Percentiles rank a stretch among this genome's conserved stretches.
These are phyloP conservation scores for Tuber microsphaerosporum DNA, from an alignment of 495 filamentous ascomycete genomes.

Conservation along the genomic window DNA sequence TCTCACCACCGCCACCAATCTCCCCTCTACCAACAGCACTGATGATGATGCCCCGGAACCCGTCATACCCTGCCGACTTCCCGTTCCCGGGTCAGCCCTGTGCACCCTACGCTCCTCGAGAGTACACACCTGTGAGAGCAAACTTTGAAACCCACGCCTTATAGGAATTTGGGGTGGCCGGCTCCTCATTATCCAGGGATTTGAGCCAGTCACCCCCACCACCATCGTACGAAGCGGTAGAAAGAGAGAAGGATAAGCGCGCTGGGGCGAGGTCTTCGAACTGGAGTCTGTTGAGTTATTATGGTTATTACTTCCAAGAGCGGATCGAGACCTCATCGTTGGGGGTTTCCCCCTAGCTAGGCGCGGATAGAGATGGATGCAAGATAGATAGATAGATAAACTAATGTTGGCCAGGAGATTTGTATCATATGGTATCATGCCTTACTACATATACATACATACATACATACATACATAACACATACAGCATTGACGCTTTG, in stretches of 20 bases:
- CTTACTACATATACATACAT: too few species aligned
- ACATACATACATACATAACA: too few species aligned
- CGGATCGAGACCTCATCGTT: not conserved
- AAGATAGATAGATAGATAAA: not conserved
- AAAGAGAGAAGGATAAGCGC: conserved; percentile 31
- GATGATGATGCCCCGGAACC: conserved; percentile 14
- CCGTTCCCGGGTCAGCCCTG: not conserved
- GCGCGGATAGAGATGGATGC: not conserved
- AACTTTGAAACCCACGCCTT: conserved; percentile 28
- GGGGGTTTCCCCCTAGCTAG: not conserved
- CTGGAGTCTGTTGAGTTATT: conserved; percentile 33
- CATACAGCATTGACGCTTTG: not conserved
- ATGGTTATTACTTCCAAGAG: conserved; percentile 19
- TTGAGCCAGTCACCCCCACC: conserved; percentile 38
- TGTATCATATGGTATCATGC: not conserved
- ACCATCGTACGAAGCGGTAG: conserved; percentile 31
- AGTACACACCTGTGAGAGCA: conserved; percentile 26
- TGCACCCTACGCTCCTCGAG: conserved; percentile 17
- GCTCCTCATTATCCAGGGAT: conserved; percentile 26
- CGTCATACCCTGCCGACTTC: conserved; percentile 12
- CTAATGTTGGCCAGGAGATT: not conserved
- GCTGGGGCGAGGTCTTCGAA: conserved; percentile 29
- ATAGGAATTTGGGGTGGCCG: conserved; percentile 37
- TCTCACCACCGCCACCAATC: conserved; percentile 15
- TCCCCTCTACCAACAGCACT: conserved; percentile 15